A percentile compares a stretch with the other conserved stretches of the same genome.
Evolutionary conservation across 2,329 filamentous ascomycete species (phyloP).

Genomic region (Calonectria pteridis): DNA sequence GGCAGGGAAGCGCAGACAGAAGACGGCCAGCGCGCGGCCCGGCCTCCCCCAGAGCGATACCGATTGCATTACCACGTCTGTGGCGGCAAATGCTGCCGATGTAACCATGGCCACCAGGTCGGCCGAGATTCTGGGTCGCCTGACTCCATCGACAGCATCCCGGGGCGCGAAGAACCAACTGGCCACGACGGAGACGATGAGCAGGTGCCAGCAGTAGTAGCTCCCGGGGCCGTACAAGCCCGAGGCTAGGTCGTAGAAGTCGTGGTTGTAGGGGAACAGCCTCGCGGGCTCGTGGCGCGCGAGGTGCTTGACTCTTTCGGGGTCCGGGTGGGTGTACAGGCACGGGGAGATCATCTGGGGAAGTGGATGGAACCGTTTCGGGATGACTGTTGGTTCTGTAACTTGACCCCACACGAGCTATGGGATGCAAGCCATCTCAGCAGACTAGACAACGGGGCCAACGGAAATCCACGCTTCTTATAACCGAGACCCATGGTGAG

Average conservation of each 20-base stretch:
- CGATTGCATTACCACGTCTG: constrained; percentile 11
- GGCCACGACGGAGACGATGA: constrained; percentile 7
- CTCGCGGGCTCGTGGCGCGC: background rate
- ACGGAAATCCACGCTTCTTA: background rate
- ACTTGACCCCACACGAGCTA: background rate
- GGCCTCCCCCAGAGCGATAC: background rate
- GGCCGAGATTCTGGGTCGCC: constrained; percentile 3
- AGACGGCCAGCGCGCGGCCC: constrained; percentile 18
- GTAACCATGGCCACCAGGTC: constrained; percentile 17
- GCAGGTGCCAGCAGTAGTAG: constrained; percentile 16
- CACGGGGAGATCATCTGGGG: constrained; percentile 20
- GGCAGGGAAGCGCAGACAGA: constrained; percentile 20
- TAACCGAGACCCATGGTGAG: background rate
- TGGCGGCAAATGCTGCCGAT: constrained; percentile 17
- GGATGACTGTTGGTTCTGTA: background rate
- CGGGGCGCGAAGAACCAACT: background rate
- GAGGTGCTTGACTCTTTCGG: background rate
- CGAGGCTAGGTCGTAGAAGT: constrained; percentile 16
- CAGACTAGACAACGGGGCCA: background rate
- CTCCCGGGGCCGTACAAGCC: constrained; percentile 21
- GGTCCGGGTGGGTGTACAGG: constrained; percentile 22
- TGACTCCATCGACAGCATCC: background rate
- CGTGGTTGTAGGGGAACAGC: constrained; percentile 23
- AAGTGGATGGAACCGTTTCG: background rate
- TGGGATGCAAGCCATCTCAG: background rate